Percentiles rank a stretch among this genome's conserved stretches.
Conservation (phyloP, 208 protist species). For the Vickermania ingenoplastis region DNA sequence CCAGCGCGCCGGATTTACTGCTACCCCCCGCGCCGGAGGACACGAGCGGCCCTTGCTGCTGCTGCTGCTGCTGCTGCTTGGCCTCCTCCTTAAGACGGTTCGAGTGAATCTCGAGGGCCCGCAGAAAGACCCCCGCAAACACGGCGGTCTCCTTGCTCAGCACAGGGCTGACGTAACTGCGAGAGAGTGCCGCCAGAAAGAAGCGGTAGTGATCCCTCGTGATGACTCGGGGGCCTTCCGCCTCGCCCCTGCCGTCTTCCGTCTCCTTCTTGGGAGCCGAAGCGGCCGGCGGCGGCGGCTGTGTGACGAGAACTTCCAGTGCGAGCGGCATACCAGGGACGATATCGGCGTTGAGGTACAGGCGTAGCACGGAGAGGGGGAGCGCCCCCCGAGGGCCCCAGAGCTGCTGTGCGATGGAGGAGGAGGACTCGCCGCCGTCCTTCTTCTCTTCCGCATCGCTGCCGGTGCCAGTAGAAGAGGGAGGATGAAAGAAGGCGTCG, state of each 20-base stretch:
- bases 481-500: slow-evolving; percentile 4
- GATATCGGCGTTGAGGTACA: slow-evolving; percentile 60
- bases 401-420: slow-evolving; percentile 5
- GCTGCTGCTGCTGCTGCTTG: not conserved
- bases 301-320: slow-evolving; percentile 8
- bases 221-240: slow-evolving; percentile 2
- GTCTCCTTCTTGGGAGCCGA: not conserved
- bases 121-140: slow-evolving; percentile 51
- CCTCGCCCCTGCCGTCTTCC: not conserved
- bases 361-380: slow-evolving; percentile 56
- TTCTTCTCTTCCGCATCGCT: not conserved
- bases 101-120: slow-evolving; percentile 31
- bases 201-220: slow-evolving; percentile 51
- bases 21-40: not conserved
- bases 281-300: slow-evolving; percentile 6
- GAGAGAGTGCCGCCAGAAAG: slow-evolving; percentile 24
- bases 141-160: slow-evolving; percentile 47
- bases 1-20: not conserved
- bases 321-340: slow-evolving; percentile 31
- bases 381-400: slow-evolving; percentile 47
- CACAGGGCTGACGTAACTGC: slow-evolving; percentile 26
- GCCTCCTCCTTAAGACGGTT: not conserved
- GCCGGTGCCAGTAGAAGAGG: not conserved
- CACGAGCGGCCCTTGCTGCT: not conserved
- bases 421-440: not conserved